phyloP scores from a whole-genome alignment of 1,284 basidiomycete genomes.

The Irpex lacteus region DNA sequence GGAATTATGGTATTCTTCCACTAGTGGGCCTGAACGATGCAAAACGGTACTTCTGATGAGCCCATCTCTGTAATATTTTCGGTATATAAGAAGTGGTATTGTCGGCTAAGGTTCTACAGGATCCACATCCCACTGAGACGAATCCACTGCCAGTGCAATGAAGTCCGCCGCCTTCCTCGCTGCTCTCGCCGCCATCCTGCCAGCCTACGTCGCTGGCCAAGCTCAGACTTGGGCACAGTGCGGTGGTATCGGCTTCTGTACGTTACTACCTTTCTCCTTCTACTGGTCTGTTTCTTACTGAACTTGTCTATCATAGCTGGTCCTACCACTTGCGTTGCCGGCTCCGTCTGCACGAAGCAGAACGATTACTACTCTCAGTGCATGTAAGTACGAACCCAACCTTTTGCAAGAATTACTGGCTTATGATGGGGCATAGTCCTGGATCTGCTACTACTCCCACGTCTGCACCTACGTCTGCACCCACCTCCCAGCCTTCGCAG shows the following conservation, averaged over 20 bases:
- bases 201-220: constrained; percentile 32
- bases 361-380: constrained; percentile 60
- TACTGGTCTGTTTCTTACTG: background rate
- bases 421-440: background rate
- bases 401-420: no score
- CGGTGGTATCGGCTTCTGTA: constrained; percentile 51
- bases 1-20: constrained; percentile 28
- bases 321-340: constrained; percentile 42
- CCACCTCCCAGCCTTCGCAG: constrained; percentile 5
- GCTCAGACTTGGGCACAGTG: constrained; percentile 46
- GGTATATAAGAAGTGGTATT: background rate
- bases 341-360: constrained; percentile 34
- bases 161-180: constrained; percentile 47
- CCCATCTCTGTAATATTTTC: background rate
- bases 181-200: constrained; percentile 42
- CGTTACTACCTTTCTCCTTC: constrained; percentile 17
- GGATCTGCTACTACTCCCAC: constrained; percentile 13
- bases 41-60: constrained; percentile 7
- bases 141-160: constrained; percentile 33
- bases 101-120: constrained; percentile 13
- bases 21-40: background rate
- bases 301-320: constrained; percentile 33
- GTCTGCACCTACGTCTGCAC: constrained; percentile 13
- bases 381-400: constrained; percentile 35
- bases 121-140: constrained; percentile 16